phyloP scores from a whole-genome alignment of 1,139 yeast genomes.

The Scheffersomyces insectosa region DNA sequence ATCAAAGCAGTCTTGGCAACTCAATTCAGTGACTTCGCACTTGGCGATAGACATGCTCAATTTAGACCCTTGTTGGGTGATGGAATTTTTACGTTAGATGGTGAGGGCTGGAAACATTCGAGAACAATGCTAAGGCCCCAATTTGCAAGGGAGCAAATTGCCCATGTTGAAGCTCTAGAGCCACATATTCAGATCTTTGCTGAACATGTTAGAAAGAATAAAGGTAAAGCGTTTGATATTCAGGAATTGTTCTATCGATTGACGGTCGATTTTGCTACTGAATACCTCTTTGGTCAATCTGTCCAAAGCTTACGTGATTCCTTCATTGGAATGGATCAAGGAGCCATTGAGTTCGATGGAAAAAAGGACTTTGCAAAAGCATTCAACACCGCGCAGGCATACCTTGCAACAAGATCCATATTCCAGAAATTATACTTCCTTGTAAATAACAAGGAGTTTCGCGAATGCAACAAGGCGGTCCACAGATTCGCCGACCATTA shows the following conservation, averaged over 20 bases:
- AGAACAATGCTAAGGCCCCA: slow-evolving; percentile 61
- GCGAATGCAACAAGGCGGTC: slow-evolving; percentile 18
- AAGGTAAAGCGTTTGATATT: slow-evolving; percentile 29
- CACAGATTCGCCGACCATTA: slow-evolving; percentile 33
- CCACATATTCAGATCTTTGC: slow-evolving; percentile 43
- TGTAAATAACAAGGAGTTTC: slow-evolving; percentile 31
- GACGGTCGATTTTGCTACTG: slow-evolving; percentile 44
- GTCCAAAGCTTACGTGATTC: slow-evolving; percentile 32
- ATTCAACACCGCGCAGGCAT: slow-evolving; percentile 34
- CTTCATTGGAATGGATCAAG: slow-evolving; percentile 19
- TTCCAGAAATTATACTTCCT: slow-evolving; percentile 29
- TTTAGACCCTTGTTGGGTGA: slow-evolving; percentile 52
- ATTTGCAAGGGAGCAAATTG: slow-evolving; percentile 56
- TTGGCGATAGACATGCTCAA: slow-evolving; percentile 48
- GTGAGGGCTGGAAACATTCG: slow-evolving; percentile 58
- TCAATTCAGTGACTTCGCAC: slow-evolving; percentile 51
- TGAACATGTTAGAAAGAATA: slow-evolving; percentile 27
- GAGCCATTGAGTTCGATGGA: slow-evolving; percentile 25
- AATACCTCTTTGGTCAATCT: slow-evolving; percentile 41
- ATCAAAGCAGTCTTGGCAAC: slow-evolving; percentile 43
- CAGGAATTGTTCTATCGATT: slow-evolving; percentile 40
- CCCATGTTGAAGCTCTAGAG: slow-evolving; percentile 49
- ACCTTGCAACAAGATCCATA: slow-evolving; percentile 30
- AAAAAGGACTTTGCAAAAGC: slow-evolving; percentile 27
- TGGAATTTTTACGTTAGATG: slow-evolving; percentile 59